Conservation (phyloP, 2,329 filamentous ascomycete genomes). For the Pyrenophora tritici-repentis region DNA sequence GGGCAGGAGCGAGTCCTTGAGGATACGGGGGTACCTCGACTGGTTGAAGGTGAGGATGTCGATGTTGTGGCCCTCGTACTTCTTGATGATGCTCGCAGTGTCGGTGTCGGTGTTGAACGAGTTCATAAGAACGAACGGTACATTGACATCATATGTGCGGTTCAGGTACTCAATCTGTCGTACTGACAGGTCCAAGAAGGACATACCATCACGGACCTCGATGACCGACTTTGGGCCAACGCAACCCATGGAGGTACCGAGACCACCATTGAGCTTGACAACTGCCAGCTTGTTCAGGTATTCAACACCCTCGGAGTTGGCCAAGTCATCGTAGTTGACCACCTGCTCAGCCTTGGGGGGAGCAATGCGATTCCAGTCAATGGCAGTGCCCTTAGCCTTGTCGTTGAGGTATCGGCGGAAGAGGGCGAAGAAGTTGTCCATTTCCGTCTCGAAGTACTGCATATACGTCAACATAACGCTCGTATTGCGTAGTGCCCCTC, state of each 20-base stretch:
- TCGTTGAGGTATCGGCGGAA: constrained; percentile 98
- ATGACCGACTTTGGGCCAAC: constrained; percentile 99
- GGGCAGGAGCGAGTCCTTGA: constrained; percentile 96
- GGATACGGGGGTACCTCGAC: constrained; percentile 95
- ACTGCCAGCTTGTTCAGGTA: constrained; percentile 98
- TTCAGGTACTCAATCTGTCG: constrained; percentile 99
- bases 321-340: constrained; percentile 88
- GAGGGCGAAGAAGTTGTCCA: constrained; percentile 99
- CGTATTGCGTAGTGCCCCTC: constrained; percentile 20
- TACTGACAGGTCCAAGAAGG: constrained; percentile 97
- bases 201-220: constrained; percentile 99
- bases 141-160: constrained; percentile 95
- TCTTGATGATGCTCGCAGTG: constrained; percentile 99
- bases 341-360: constrained; percentile 93
- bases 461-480: constrained; percentile 22
- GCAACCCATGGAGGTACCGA: constrained; percentile 99
- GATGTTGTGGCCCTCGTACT: constrained; percentile 99
- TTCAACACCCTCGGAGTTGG: constrained; percentile 86
- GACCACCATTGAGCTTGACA: constrained; percentile 98
- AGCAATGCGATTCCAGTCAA: constrained; percentile 95
- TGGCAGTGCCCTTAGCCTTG: constrained; percentile 96
- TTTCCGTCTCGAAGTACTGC: constrained; percentile 95
- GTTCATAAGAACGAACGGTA: constrained; percentile 99
- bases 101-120: constrained; percentile 99
- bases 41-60: constrained; percentile 99